These are phyloP conservation scores for Gossypium rotundifolium DNA, from an alignment of 345 rosid genomes.

Conservation along the genomic window DNA sequence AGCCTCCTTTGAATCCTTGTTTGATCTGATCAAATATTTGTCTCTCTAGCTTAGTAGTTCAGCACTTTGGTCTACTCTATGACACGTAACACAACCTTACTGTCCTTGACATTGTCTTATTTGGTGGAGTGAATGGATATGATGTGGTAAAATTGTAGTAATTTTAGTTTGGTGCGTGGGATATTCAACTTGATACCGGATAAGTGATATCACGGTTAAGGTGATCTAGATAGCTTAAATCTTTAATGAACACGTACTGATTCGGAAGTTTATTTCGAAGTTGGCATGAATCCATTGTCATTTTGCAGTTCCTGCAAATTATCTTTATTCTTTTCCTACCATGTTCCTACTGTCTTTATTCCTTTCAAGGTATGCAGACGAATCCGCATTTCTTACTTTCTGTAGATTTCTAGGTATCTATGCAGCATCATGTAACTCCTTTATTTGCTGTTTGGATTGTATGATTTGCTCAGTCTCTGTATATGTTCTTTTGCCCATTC, in stretches of 20 bases:
- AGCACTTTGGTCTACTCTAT: background rate
- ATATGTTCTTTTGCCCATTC: background rate
- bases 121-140: background rate
- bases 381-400: background rate
- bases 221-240: background rate
- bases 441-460: background rate
- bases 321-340: background rate
- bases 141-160: background rate
- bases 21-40: background rate
- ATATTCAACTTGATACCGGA: background rate
- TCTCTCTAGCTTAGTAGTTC: background rate
- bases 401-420: background rate
- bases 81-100: background rate
- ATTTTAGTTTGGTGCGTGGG: background rate
- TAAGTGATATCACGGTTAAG: background rate
- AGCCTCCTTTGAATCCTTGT: too few relatives aligned
- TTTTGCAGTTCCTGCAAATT: background rate
- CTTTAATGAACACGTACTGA: background rate
- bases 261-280: background rate
- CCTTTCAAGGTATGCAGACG: background rate
- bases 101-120: background rate
- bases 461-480: background rate
- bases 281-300: background rate
- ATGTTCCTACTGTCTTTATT: background rate
- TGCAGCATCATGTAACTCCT: background rate